phyloP scores from a whole-genome alignment of 441 rosid genomes.

The Adansonia madagascariensis region DNA sequence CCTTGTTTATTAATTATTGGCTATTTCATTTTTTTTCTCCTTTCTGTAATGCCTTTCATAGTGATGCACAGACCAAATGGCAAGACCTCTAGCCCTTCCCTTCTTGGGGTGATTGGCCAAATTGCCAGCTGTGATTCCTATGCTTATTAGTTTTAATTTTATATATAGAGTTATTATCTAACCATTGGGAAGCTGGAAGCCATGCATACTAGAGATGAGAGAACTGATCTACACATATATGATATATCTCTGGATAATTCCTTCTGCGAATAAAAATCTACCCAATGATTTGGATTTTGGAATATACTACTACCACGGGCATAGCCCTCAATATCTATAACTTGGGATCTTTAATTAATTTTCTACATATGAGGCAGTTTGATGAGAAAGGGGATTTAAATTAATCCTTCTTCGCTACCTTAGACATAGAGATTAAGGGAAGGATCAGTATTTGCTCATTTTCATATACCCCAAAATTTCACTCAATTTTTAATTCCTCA shows the following conservation, averaged over 20 bases:
- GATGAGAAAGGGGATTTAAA: too few species aligned
- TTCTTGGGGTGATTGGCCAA: too few species aligned
- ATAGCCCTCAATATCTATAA: not conserved
- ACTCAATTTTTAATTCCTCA: too few species aligned
- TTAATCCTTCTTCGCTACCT: too few species aligned
- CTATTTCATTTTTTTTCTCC: not conserved
- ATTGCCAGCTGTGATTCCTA: slow-evolving; percentile 7
- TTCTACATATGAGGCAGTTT: not conserved
- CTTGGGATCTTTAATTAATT: not conserved
- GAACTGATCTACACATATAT: not conserved
- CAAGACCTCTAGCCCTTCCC: too few species aligned
- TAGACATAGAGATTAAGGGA: too few species aligned
- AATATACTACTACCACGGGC: not conserved
- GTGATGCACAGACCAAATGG: too few species aligned
- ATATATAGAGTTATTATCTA: not conserved
- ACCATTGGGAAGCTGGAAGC: not conserved
- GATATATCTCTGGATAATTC: not conserved
- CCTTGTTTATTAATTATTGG: not conserved
- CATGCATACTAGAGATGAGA: not conserved
- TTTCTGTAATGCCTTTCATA: not conserved
- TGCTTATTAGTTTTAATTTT: too few species aligned
- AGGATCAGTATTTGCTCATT: not conserved
- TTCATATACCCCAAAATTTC: not conserved
- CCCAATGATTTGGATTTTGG: not conserved
- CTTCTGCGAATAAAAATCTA: not conserved